Evolutionary conservation across 345 rosid genomes (phyloP).

Genomic region (Arabidopsis arenosa): DNA sequence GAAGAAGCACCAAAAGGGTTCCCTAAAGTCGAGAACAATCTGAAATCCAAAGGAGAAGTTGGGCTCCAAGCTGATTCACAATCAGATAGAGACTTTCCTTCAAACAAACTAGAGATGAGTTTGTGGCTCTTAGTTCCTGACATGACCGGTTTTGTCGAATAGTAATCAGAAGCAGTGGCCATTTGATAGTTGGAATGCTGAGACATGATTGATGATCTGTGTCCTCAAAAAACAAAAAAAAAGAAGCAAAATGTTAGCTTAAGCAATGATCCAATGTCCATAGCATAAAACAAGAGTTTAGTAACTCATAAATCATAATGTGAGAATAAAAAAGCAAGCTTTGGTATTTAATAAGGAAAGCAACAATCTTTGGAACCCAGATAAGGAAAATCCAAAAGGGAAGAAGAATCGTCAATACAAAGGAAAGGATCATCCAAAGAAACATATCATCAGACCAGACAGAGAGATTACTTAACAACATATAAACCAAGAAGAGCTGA

Average conservation of each 20-base stretch:
- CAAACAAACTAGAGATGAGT: constrained; percentile 59
- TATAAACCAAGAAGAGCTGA: constrained; percentile 9
- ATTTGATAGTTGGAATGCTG: constrained; percentile 56
- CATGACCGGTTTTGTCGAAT: constrained; percentile 33
- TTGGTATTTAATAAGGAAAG: constrained; percentile 3
- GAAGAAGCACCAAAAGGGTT: constrained; percentile 54
- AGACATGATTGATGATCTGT: constrained; percentile 55
- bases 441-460: neutral
- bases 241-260: neutral
- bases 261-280: constrained; percentile 18
- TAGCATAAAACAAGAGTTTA: neutral
- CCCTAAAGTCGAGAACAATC: constrained; percentile 60
- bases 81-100: constrained; percentile 69
- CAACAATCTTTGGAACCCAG: constrained; percentile 26
- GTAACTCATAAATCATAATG: neutral
- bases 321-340: neutral
- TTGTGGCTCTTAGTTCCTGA: constrained; percentile 45
- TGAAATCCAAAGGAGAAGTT: constrained; percentile 84
- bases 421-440: constrained; percentile 28
- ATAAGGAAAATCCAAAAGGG: constrained; percentile 2
- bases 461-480: constrained; percentile 3
- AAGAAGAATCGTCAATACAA: constrained; percentile 4
- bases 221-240: neutral
- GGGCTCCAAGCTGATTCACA: constrained; percentile 83
- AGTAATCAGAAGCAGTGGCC: constrained; percentile 43